Percentiles rank a stretch among this genome's conserved stretches.
These are phyloP conservation scores for Cladochytrium replicatum DNA, from an alignment of 192 early-diverging fungal genomes.

Conservation along the genomic window DNA sequence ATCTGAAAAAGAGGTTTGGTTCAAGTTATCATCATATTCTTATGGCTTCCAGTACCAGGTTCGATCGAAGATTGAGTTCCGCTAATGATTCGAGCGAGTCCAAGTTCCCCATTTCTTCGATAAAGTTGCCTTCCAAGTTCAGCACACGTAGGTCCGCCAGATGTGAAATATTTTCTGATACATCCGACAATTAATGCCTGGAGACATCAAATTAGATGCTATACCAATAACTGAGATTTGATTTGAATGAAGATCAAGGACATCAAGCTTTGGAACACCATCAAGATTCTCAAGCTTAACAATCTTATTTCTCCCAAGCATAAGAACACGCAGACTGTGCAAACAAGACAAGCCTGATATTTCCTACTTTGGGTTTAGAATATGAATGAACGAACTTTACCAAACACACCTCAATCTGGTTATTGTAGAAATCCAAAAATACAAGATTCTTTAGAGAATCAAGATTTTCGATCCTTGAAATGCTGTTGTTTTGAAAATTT, in stretches of 20 bases:
- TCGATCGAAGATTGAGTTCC: slow-evolving; percentile 39
- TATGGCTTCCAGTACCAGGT: slow-evolving; percentile 32
- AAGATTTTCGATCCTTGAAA: slow-evolving; percentile 31
- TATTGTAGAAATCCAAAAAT: slow-evolving; percentile 48
- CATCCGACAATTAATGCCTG: background rate
- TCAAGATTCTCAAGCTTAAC: slow-evolving; percentile 25
- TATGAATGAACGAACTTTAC: background rate
- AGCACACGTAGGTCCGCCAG: slow-evolving; percentile 31
- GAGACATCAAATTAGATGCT: background rate
- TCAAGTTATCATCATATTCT: background rate
- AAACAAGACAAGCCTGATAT: slow-evolving; percentile 27
- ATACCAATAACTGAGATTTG: slow-evolving; percentile 32
- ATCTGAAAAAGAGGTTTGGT: background rate
- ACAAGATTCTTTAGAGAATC: slow-evolving; percentile 30
- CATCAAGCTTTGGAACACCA: slow-evolving; percentile 28
- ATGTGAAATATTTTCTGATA: slow-evolving; percentile 30
- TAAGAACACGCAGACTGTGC: slow-evolving; percentile 35
- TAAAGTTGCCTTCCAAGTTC: slow-evolving; percentile 42
- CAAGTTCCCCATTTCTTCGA: slow-evolving; percentile 17
- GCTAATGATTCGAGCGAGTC: slow-evolving; percentile 10
- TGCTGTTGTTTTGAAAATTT: slow-evolving; percentile 42
- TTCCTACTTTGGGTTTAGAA: slow-evolving; percentile 1
- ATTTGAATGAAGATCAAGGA: slow-evolving; percentile 43
- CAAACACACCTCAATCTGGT: slow-evolving; percentile 25
- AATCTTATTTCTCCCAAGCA: slow-evolving; percentile 42